Base-by-base conservation (phyloP, 306 rosid species). In the Lathyrus tuberosus region DNA sequence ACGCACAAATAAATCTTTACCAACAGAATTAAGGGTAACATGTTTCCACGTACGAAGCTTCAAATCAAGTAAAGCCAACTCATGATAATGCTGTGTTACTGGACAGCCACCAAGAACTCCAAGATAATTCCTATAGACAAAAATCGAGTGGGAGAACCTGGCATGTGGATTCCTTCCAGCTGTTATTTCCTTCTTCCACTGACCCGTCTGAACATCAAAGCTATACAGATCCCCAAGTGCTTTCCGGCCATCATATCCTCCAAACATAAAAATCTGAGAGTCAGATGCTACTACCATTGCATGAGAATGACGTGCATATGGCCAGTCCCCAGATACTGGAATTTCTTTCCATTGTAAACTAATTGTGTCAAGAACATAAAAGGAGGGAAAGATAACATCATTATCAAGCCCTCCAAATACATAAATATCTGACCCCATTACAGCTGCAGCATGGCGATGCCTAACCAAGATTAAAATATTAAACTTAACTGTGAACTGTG, bases 91-190 rank as follows among this genome's bases (percentile, higher is more conserved):
- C 63, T 91, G 99, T 61, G 76, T 86, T 30, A 91, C 83, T 16
- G 97, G 96, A 72, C 99, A 94, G 70, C 99, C 99, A 65, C 96
- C 99, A 76, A 94, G 81, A 72, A 91, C 68, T 65, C 97, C 97
- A 67, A 94, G 67, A 86, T 78, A 80, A 76, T 84, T 80, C 78
- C 77, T 84, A 62, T 87, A 84, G 44, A 87, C 86, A 81, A 91
- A 94, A 84, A 91, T 80, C 43, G 95, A 83, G 83, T 90, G 99
- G 73, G 96, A 94, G 84, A 94, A 94, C 81, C 99, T 90, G 73
- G 97, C 82, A 76, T 83, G 90, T 5, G 97, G 99, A 62, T 72
- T 82, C 81, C 85, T 88, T 80, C 97, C 96, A 2, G 78, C 70
- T 37, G 82, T 79, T 68, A 72, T 85, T 74, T 84, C 97, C 76